Evolutionary conservation across 805 yeast species (phyloP).

Genomic region (Metschnikowia henanensis): DNA sequence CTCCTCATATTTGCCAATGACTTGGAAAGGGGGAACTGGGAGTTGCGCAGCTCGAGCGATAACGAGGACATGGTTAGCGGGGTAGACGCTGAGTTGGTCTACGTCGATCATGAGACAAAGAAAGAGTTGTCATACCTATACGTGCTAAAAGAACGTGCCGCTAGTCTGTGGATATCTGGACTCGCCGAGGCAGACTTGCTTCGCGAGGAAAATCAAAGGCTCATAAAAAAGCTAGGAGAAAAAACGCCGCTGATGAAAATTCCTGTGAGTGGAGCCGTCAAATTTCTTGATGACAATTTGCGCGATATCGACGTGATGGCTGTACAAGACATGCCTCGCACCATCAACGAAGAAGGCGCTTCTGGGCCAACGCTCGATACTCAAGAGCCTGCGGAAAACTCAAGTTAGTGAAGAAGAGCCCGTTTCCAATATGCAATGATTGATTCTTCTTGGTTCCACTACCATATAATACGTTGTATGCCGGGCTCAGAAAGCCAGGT

Average conservation of each 20-base stretch:
- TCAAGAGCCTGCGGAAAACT: not conserved
- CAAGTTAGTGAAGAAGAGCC: not conserved
- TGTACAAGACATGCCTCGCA: constrained; percentile 5
- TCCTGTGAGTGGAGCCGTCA: constrained; percentile 23
- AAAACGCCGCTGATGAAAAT: constrained; percentile 7
- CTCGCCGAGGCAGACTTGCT: constrained; percentile 18
- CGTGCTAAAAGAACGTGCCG: constrained; percentile 35
- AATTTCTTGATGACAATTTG: constrained; percentile 32
- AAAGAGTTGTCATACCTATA: constrained; percentile 40
- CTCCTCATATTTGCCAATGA: constrained; percentile 81
- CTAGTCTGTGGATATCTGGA: constrained; percentile 33
- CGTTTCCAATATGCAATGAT: too few species aligned
- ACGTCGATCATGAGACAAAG: constrained; percentile 57
- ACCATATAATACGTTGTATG: constrained; percentile 89
- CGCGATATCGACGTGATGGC: constrained; percentile 23
- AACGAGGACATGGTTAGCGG: constrained; percentile 49
- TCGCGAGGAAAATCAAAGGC: not conserved
- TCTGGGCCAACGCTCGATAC: too few species aligned
- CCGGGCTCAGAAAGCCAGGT: constrained; percentile 64
- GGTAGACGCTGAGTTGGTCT: constrained; percentile 74
- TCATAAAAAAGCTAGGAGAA: constrained; percentile 9
- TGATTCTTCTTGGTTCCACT: too few species aligned
- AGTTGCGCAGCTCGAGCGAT: constrained; percentile 46
- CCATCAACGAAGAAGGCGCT: too few species aligned
- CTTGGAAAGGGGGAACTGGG: constrained; percentile 80